Evolutionary conservation across 2,329 filamentous ascomycete species (phyloP).

Genomic region (Tolypocladium endophyticum): DNA sequence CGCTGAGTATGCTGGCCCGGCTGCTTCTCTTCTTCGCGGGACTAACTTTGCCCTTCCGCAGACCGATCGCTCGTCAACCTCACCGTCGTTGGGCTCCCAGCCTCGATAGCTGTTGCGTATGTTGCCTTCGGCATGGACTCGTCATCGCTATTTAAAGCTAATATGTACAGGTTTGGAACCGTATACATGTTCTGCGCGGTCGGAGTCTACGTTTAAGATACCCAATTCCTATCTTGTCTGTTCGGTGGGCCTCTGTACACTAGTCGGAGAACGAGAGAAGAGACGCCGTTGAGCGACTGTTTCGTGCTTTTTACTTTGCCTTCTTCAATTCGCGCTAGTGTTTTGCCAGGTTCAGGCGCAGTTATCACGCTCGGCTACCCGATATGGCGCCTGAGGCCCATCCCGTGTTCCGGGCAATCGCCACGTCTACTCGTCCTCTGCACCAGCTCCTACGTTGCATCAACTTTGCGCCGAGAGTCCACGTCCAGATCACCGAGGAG

Average conservation of each 20-base stretch:
- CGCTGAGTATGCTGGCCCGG: constrained; percentile 56
- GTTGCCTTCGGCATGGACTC: constrained; percentile 20
- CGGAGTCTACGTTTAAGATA: constrained; percentile 88
- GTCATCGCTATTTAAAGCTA: constrained; percentile 9
- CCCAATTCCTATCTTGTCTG: constrained; percentile 20
- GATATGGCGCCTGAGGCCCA: constrained; percentile 22
- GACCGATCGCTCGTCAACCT: constrained; percentile 75
- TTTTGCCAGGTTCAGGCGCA: neutral
- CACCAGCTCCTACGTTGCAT: constrained; percentile 52
- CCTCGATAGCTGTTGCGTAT: constrained; percentile 83
- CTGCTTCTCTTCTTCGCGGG: neutral
- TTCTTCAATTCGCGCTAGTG: constrained; percentile 5
- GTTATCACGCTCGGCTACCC: neutral
- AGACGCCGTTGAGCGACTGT: constrained; percentile 16
- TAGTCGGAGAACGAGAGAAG: constrained; percentile 24
- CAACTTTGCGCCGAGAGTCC: constrained; percentile 46
- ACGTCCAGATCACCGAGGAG: constrained; percentile 68
- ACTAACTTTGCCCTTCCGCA: constrained; percentile 24
- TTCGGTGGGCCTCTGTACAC: constrained; percentile 21
- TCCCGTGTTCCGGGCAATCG: constrained; percentile 63
- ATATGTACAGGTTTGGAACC: constrained; percentile 63
- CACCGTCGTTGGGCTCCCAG: constrained; percentile 69
- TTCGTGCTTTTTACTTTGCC: constrained; percentile 8
- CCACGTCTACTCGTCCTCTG: constrained; percentile 67
- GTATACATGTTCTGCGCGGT: constrained; percentile 99